Evolutionary conservation across 2,329 filamentous ascomycete species (phyloP), one percentile per base, ranked within the genome.

Genomic region (Leptographium radiaticola): DNA sequence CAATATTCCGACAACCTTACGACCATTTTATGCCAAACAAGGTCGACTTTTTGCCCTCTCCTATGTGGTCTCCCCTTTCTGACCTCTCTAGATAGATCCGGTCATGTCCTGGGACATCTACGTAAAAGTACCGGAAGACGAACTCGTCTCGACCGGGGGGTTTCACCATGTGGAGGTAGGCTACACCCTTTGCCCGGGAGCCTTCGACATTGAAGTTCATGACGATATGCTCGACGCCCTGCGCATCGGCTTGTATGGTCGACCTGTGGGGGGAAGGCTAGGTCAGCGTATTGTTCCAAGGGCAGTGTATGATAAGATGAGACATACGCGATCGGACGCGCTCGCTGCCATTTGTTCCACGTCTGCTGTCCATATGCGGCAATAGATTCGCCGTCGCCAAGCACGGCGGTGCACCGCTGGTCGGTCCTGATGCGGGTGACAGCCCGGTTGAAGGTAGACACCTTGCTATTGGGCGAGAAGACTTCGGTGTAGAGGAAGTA

Each of bases 201-300:
- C 91, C 91, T 65, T 90, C 83, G 42, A 95, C 85, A 65, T 93
- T 82, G 67, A 96, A 96, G 61, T 89, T 83, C 78, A 96, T 89
- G 58, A 81, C 71, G 58, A 96, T 67, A 66, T 96, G 89, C 58
- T 94, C 84, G 20, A 82, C 83, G 6, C 90, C 90, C 57, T 81
- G 75, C 12, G 76, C 71, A 64, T 96, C 90, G 8, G 77, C 88
- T 57, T 80, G 80, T 25, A 80, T 71, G 0, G 77, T 81, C 1
- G 84, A 85, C 5, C 83, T 86, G 2, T 46, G n/a, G 33, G 51
- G 71, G 10, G 10, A 12, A 16, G 11, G 31, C n/a, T n/a, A 50
- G 15, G 25, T 45, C 9, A 45, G 25, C 6, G 42, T 11, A n/a
- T 1, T 7, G n/a, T 7, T 7, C 4, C 12, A 11, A 25, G n/a